Percentiles rank a stretch among this genome's conserved stretches.
These are phyloP conservation scores for Hypocreales sp. DNA, from an alignment of 2,329 filamentous ascomycete species.

Conservation along the genomic window DNA sequence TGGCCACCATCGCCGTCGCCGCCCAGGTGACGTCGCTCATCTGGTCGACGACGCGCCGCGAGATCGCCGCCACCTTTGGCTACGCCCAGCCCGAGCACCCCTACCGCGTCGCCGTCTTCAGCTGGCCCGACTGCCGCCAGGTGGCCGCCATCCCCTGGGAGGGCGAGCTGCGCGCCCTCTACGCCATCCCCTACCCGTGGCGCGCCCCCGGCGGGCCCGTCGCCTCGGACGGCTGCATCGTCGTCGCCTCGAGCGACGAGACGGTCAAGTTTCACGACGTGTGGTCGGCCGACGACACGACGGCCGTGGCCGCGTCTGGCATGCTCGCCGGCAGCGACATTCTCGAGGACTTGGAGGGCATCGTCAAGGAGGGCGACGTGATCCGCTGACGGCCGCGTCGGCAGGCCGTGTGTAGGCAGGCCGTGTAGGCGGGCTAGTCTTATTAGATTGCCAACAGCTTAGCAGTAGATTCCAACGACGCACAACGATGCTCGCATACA, in stretches of 20 bases:
- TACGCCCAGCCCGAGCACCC: slow-evolving; percentile 84
- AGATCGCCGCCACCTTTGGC: slow-evolving; percentile 88
- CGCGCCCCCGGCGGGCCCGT: slow-evolving; percentile 14
- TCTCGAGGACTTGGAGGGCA: slow-evolving; percentile 65
- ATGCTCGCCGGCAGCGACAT: slow-evolving; percentile 73
- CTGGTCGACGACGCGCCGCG: slow-evolving; percentile 72
- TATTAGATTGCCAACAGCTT: no score
- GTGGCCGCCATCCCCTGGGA: slow-evolving; percentile 77
- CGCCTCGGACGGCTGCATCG: slow-evolving; percentile 46
- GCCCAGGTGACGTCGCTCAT: slow-evolving; percentile 88
- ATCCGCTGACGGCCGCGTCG: slow-evolving; percentile 43
- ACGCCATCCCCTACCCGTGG: slow-evolving; percentile 70
- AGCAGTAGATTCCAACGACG: no score
- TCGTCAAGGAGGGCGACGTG: slow-evolving; percentile 57
- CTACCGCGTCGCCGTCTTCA: slow-evolving; percentile 80
- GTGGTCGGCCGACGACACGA: slow-evolving; percentile 53
- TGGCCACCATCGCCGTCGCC: slow-evolving; percentile 83
- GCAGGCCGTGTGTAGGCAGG: no score
- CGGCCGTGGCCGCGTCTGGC: slow-evolving; percentile 35
- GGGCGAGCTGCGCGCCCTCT: slow-evolving; percentile 64
- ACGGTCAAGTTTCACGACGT: slow-evolving; percentile 94
- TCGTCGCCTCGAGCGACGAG: slow-evolving; percentile 82
- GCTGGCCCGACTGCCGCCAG: slow-evolving; percentile 82
- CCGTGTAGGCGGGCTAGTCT: no score
- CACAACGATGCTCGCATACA: no score